A percentile compares a stretch with the other conserved stretches of the same genome.
These are phyloP conservation scores for Macrocybe gigantea DNA, from an alignment of 768 basidiomycete species.

Conservation along the genomic window DNA sequence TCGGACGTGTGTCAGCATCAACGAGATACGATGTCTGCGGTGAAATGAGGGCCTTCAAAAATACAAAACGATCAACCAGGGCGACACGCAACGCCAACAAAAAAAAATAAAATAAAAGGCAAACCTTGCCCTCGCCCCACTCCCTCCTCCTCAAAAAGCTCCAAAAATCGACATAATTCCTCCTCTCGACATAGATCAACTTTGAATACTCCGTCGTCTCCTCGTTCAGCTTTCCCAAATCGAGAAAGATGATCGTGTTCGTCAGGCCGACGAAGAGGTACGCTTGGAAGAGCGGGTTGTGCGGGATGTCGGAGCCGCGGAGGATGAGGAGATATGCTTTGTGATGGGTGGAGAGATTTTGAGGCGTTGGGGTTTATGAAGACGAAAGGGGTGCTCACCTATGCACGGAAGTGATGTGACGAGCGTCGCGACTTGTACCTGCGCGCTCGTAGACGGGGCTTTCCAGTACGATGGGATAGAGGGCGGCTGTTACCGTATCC, in stretches of 20 bases:
- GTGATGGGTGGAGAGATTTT: neutral
- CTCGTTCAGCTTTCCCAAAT: constrained; percentile 53
- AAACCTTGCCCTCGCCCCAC: constrained; percentile 76
- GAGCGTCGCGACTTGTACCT: constrained; percentile 63
- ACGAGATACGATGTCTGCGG: constrained; percentile 76
- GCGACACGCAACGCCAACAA: neutral
- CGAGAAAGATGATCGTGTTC: constrained; percentile 70
- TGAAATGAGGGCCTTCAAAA: constrained; percentile 52
- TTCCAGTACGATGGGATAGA: constrained; percentile 60
- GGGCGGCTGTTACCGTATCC: constrained; percentile 59
- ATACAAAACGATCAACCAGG: neutral
- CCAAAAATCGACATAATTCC: constrained; percentile 78
- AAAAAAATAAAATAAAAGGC: constrained; percentile 10
- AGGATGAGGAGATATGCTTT: constrained; percentile 84
- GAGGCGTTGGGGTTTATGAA: neutral
- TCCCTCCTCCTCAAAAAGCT: constrained; percentile 65
- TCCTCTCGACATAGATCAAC: constrained; percentile 47
- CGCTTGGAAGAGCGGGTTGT: constrained; percentile 87
- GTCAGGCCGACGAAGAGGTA: constrained; percentile 73
- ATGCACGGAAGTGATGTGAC: constrained; percentile 67
- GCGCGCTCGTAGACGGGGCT: constrained; percentile 48
- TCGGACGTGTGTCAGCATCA: constrained; percentile 79
- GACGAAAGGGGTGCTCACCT: constrained; percentile 33
- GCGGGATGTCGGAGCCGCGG: constrained; percentile 85
- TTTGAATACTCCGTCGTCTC: constrained; percentile 56